Evolutionary conservation across 805 yeast genomes (phyloP), one percentile per base, ranked within the genome.

Genomic region (Wickerhamiella qilinensis): DNA sequence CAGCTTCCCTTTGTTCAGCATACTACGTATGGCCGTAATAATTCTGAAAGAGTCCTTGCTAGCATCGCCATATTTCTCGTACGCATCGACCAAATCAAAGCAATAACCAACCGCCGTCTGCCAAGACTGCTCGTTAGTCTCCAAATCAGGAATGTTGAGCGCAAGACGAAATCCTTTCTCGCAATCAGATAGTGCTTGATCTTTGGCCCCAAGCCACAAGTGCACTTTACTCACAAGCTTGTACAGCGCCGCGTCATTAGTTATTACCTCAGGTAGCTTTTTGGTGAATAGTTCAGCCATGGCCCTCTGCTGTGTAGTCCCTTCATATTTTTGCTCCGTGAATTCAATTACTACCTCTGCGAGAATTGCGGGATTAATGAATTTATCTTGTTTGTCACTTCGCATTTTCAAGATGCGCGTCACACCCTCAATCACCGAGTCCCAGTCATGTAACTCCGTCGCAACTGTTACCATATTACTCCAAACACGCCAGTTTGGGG

Each of bases 401-500:
- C 71, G 73, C 27, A 77, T 57, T 22, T 66, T 68, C 14, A 81
- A 63, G 31, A 85, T 58, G 45, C 73, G 71, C 43, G 65, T 68
- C n/a, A 78, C 68, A 0, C 94, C 95, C 27, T 71, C 58, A 16
- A 86, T 63, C 3, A 81, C 95, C 41, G 84, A 94, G 44, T 71
- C 75, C 96, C 97, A 91, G 51, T 82, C 81, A n/a, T 71, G 65
- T 33, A 86, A 61, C 52, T 76, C 81, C 20, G 77, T 75, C 0
- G 96, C 93, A 18, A 88, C 88, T 21, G 75, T 64, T 52, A 83
- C 62, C 50, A 75, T 84, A 54, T 91, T 91, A 50, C 84, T 91
- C 80, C 88, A 86, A 25, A 91, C 74, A 49, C 81, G 73, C 94
- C 96, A 82, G 36, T 86, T 81, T 38, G 71, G 71, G 47, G 72